Conservation (phyloP, 108 stramenopile genomes). For the Nitzschia sp. region DNA sequence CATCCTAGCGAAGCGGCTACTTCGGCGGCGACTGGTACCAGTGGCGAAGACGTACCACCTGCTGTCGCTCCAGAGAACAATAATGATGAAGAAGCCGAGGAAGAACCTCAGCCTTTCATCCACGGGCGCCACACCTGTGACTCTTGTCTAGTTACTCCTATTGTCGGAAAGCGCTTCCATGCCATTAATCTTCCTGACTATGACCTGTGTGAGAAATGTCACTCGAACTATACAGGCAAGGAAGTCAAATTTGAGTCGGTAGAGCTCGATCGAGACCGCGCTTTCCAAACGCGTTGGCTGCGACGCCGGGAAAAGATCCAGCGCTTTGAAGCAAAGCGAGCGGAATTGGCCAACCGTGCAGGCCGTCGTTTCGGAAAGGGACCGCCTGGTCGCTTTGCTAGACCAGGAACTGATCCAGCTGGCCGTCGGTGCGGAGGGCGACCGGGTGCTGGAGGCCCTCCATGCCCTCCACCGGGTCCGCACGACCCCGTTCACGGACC, state of each 20-base stretch:
- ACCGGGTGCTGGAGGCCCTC: background rate
- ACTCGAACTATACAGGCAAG: conserved; percentile 66
- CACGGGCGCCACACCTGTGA: conserved; percentile 91
- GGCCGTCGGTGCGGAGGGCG: background rate
- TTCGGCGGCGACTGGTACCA: background rate
- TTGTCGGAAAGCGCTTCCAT: conserved; percentile 82
- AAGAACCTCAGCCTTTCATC: conserved; percentile 52
- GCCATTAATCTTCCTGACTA: conserved; percentile 81
- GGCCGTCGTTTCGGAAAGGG: background rate
- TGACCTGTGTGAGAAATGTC: conserved; percentile 77
- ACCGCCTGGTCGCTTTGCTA: conserved; percentile 5
- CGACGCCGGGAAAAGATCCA: conserved; percentile 25
- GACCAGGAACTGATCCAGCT: background rate
- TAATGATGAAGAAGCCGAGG: conserved; percentile 6
- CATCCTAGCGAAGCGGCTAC: background rate
- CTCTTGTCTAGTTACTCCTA: conserved; percentile 76
- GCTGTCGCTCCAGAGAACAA: conserved; percentile 2
- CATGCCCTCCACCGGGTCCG: background rate
- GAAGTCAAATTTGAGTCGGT: conserved; percentile 69
- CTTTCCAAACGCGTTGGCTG: conserved; percentile 75
- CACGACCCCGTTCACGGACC: background rate
- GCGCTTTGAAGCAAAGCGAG: background rate
- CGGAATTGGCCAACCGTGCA: conserved; percentile 6
- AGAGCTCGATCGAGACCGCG: conserved; percentile 61
- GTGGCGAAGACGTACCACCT: background rate